A percentile compares a stretch with the other conserved stretches of the same genome.
These are phyloP conservation scores for Schwanniomyces etchellsii DNA, from an alignment of 1,139 yeast genomes.

Conservation along the genomic window DNA sequence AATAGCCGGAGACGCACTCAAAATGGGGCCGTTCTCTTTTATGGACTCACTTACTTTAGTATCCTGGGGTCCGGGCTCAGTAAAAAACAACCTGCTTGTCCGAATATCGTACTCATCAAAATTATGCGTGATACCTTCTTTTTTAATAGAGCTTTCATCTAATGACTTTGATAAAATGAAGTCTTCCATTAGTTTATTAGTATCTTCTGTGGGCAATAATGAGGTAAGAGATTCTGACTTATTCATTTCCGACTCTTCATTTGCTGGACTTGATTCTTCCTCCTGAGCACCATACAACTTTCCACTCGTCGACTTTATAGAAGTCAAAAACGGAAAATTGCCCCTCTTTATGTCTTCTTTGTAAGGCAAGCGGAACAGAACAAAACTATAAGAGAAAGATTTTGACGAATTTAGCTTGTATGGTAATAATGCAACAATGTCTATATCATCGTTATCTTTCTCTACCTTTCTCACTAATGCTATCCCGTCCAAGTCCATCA, in stretches of 20 bases:
- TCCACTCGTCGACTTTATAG: conserved; percentile 21
- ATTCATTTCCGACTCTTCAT: conserved; percentile 32
- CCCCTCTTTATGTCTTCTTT: conserved; percentile 71
- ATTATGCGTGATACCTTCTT: conserved; percentile 8
- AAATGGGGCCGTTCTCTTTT: conserved; percentile 8
- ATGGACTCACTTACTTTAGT: no score
- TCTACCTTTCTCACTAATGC: conserved; percentile 63
- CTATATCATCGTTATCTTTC: conserved; percentile 42
- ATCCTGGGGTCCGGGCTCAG: neutral
- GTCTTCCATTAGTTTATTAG: conserved; percentile 19
- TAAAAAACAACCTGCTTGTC: neutral
- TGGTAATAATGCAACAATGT: conserved; percentile 57
- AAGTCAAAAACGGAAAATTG: conserved; percentile 48
- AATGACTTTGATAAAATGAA: conserved; percentile 15
- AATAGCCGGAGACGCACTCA: conserved; percentile 26
- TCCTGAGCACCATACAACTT: conserved; percentile 6
- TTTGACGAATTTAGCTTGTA: conserved; percentile 16
- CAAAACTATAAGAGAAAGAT: conserved; percentile 22
- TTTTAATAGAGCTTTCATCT: neutral
- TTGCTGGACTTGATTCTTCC: conserved; percentile 7
- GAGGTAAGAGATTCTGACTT: conserved; percentile 3
- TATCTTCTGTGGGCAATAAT: conserved; percentile 5
- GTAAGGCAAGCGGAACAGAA: conserved; percentile 57
- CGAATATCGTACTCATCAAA: conserved; percentile 6
- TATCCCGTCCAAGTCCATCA: conserved; percentile 42